These are phyloP conservation scores for Aspergillus bombycis DNA, from an alignment of 2,329 filamentous ascomycete species.

Conservation along the genomic window DNA sequence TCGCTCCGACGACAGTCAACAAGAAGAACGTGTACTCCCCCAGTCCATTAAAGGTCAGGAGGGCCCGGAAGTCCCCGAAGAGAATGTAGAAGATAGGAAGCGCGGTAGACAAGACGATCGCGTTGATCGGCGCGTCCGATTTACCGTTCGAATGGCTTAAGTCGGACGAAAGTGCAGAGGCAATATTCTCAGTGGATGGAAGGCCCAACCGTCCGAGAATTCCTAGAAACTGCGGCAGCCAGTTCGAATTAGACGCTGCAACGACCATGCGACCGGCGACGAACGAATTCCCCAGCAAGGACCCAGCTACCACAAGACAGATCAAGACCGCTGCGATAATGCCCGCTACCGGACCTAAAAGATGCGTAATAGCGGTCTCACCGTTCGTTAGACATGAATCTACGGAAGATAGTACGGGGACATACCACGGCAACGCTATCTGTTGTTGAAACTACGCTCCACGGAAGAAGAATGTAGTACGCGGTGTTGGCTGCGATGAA, in stretches of 20 bases:
- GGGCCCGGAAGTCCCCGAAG: constrained; percentile 21
- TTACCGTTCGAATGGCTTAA: not conserved
- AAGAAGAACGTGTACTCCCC: constrained; percentile 25
- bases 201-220: constrained; percentile 10
- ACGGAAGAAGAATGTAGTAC: constrained; percentile 22
- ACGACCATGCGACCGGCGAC: constrained; percentile 22
- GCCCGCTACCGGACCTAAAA: constrained; percentile 16
- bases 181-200: not conserved
- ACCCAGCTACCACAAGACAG: constrained; percentile 20
- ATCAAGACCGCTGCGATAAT: constrained; percentile 16
- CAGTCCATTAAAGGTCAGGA: constrained; percentile 22
- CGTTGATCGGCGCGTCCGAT: constrained; percentile 22
- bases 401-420: not conserved
- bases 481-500: constrained; percentile 21
- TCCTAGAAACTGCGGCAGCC: constrained; percentile 19
- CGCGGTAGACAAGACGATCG: constrained; percentile 17
- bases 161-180: not conserved
- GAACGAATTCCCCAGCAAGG: constrained; percentile 22
- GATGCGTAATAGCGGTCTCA: constrained; percentile 18
- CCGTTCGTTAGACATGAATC: not conserved
- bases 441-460: constrained; percentile 19
- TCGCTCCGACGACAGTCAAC: constrained; percentile 19
- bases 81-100: constrained; percentile 18
- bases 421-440: constrained; percentile 23
- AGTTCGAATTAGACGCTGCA: constrained; percentile 18